A percentile compares a stretch with the other conserved stretches of the same genome.
phyloP scores from a whole-genome alignment of 176 grass and related monocot species.

The Tillandsia fasciculata region DNA sequence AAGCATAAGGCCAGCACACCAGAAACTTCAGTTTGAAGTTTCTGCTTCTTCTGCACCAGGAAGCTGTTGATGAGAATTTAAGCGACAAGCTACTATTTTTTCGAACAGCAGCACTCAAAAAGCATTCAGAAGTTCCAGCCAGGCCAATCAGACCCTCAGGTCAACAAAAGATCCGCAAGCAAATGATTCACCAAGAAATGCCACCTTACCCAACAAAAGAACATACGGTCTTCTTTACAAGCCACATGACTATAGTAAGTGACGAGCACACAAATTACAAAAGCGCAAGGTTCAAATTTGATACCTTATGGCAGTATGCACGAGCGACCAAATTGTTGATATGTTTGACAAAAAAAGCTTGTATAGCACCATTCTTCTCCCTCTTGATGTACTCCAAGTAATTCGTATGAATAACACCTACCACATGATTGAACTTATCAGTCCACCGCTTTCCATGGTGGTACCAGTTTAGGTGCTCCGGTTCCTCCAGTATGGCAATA shows the following conservation, averaged over 20 bases:
- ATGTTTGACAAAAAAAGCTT: constrained; percentile 89
- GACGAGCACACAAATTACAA: not conserved
- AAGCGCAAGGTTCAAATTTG: not conserved
- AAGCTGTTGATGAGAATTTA: not conserved
- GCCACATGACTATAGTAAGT: not conserved
- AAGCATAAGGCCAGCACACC: too few relatives aligned
- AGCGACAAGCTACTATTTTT: too few relatives aligned
- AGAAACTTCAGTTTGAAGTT: too few relatives aligned
- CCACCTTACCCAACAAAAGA: not conserved
- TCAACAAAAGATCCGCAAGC: too few relatives aligned
- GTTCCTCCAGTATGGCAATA: constrained; percentile 91
- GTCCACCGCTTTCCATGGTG: constrained; percentile 96
- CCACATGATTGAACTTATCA: constrained; percentile 87
- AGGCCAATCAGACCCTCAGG: too few relatives aligned
- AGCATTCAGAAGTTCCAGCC: too few relatives aligned
- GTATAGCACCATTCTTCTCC: constrained; percentile 80
- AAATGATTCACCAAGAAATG: not conserved
- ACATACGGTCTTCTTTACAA: not conserved
- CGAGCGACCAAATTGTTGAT: constrained; percentile 74
- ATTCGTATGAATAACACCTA: constrained; percentile 92
- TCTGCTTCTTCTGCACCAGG: not conserved
- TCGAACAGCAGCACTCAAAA: too few relatives aligned
- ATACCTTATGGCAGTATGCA: constrained; percentile 86
- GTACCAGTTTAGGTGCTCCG: constrained; percentile 95
- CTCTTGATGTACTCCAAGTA: constrained; percentile 94